Evolutionary conservation across 768 basidiomycete species (phyloP), one percentile per base, ranked within the genome.

Genomic region (Mycena rebaudengoi): DNA sequence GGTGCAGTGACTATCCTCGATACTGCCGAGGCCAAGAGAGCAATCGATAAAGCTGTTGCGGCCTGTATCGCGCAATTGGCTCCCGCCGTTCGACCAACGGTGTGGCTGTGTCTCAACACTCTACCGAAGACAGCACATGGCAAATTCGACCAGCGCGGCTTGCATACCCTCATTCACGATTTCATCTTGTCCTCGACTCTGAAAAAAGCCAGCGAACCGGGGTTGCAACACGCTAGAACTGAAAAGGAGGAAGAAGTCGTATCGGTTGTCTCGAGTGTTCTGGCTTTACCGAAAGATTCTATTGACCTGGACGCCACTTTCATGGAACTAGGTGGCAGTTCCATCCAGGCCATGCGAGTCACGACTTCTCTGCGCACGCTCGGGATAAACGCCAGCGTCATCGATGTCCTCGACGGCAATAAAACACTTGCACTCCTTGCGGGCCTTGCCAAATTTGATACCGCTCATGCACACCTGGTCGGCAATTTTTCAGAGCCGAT

Each of bases 321-420:
- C 32, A 25, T 60, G 29, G 49, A 35, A n/a, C 45, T 49, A 11
- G 58, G 58, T 25, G 58, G 58, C 30, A 43, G 33, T 28, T 60
- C 58, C 13, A 32, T 60, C 20, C 58, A 50, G 13, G 35, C 37
- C 20, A 60, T 60, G 20, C 29, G 40, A 18, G 33, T 60, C 16
- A 45, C 55, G 20, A 33, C 55, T 6, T 26, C 20, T 26, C 55
- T 57, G 7, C 55, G 29, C 23, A 21, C 35, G 14, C 13, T 41
- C 5, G 55, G 55, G 14, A 25, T 45, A 26, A 25, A 28, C 25
- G 55, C 29, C 25, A 57, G 21, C n/a, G 25, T 57, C 33, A 5
- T 44, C 55, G 39, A 44, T 14, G 11, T 23, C 23, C 55, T 57
- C 12, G 55, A 57, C 30, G 20, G 29, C 16, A 6, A 41, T 16